Base-by-base conservation (phyloP, 768 basidiomycete species). In the Termitomyces sp. region DNA sequence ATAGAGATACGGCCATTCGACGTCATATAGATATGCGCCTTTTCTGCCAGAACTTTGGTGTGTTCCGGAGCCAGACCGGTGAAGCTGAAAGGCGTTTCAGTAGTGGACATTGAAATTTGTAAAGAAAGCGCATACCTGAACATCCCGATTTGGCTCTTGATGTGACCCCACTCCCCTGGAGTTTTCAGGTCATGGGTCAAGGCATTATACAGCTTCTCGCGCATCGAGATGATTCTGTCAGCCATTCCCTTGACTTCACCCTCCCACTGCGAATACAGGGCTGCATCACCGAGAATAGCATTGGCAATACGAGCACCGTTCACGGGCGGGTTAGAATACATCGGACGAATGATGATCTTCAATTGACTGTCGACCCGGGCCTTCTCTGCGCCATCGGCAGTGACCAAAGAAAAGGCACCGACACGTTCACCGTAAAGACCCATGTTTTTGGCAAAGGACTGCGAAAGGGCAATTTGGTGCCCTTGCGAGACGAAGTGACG, bases 401-500 rank as follows among this genome's bases (percentile, higher is more conserved):
- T 86, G 54, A 83, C 84, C 68, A 99, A 71, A 18, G 95, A 96
- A 79, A 99, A 95, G 5, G 92, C 89, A n/a, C 97, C 97, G 59
- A 94, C 93, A 66, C 97, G 95, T 77, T 98, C 97, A 60, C 95
- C 96, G 71, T 99, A 99, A 44, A 99, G 83, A 55, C 97, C 97
- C 87, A 98, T 96, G 80, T 98, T 98, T 82, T 99, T 99, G 41
- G 97, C 97, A 73, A 97, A 99, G 39, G 92, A 95, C 72, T 99
- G 97, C 63, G 90, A 83, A 27, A 98, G 83, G 31, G 95, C 91
- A 66, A 95, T 74, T 69, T 95, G 89, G 76, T 97, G 95, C 24
- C 93, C 92, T 71, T 93, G 79, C 20, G 86, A 79, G 55, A 96
- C 91, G 72, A 99, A 98, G 77, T 96, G 86, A 64, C 96, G 91